Conservation (phyloP, 2,329 filamentous ascomycete species). For the Phaeosphaeria sp. region DNA sequence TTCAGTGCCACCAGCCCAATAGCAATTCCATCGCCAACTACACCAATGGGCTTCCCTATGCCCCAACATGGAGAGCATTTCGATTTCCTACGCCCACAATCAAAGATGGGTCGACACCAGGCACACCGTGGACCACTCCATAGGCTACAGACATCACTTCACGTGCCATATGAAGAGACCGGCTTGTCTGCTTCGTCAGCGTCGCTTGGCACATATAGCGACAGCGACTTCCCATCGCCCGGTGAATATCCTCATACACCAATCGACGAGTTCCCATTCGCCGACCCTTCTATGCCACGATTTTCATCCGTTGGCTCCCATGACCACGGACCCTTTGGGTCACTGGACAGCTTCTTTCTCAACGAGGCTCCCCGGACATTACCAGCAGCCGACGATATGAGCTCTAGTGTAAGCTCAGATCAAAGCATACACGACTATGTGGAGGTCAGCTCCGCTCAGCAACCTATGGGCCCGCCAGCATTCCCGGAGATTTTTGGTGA, state of each 20-base stretch:
- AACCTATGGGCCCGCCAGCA: slow-evolving; percentile 43
- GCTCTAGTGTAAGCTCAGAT: slow-evolving; percentile 55
- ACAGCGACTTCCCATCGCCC: slow-evolving; percentile 57
- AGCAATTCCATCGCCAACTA: slow-evolving; percentile 47
- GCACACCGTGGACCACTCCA: slow-evolving; percentile 51
- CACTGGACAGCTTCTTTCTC: slow-evolving; percentile 47
- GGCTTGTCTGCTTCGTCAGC: slow-evolving; percentile 54
- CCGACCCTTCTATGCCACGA: slow-evolving; percentile 48
- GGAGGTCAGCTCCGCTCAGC: slow-evolving; percentile 45
- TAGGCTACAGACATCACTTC: slow-evolving; percentile 51
- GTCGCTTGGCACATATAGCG: slow-evolving; percentile 56
- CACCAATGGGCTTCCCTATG: slow-evolving; percentile 47
- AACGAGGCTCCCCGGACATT: slow-evolving; percentile 45
- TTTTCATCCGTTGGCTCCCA: slow-evolving; percentile 42
- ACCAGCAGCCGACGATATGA: slow-evolving; percentile 50
- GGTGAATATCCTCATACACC: slow-evolving; percentile 57
- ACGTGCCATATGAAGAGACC: slow-evolving; percentile 50
- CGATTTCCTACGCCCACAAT: slow-evolving; percentile 42
- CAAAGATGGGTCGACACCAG: slow-evolving; percentile 48
- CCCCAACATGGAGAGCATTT: slow-evolving; percentile 49
- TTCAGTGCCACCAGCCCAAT: slow-evolving; percentile 49
- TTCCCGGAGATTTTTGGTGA: slow-evolving; percentile 49
- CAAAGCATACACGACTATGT: slow-evolving; percentile 54
- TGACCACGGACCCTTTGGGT: slow-evolving; percentile 46
- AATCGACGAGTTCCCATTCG: slow-evolving; percentile 51